A percentile compares a stretch with the other conserved stretches of the same genome.
Conservation (phyloP, 768 basidiomycete species). For the Lyophyllum decastes region DNA sequence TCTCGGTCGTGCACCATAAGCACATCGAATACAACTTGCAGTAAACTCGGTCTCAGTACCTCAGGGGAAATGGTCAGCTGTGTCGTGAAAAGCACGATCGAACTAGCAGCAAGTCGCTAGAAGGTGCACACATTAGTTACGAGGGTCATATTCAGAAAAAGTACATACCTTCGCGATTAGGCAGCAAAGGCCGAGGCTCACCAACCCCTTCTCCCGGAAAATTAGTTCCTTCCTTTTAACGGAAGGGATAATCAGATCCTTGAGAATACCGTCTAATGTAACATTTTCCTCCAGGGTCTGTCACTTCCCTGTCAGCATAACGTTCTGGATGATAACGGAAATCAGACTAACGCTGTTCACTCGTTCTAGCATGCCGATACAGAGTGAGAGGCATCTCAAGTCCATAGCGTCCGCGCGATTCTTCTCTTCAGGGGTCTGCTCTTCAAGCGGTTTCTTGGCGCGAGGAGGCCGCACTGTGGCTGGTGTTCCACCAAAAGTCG, state of each 20-base stretch:
- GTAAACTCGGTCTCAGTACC: conserved; percentile 63
- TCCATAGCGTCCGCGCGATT: conserved; percentile 63
- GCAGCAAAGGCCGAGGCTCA: conserved; percentile 71
- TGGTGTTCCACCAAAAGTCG: conserved; percentile 29
- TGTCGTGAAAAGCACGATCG: conserved; percentile 64
- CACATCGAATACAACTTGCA: conserved; percentile 85
- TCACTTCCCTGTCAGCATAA: not conserved
- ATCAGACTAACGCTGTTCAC: conserved; percentile 70
- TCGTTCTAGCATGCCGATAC: conserved; percentile 83
- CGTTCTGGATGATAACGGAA: not conserved
- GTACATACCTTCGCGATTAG: conserved; percentile 65
- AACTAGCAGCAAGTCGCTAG: conserved; percentile 31
- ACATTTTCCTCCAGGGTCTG: conserved; percentile 72
- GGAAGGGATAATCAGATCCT: conserved; percentile 84
- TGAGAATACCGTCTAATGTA: conserved; percentile 70
- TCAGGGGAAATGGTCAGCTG: conserved; percentile 65
- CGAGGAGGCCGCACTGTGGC: conserved; percentile 22
- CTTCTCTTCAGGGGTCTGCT: conserved; percentile 62
- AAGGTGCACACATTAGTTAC: not conserved
- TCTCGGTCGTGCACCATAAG: conserved; percentile 79
- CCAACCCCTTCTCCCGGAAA: conserved; percentile 65
- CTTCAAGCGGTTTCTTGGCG: conserved; percentile 31
- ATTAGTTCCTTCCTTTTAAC: conserved; percentile 73
- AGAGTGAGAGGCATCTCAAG: conserved; percentile 72
- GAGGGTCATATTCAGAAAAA: not conserved